Base-by-base conservation (phyloP, 1,284 basidiomycete species). In the Bondarzewia mesenterica region DNA sequence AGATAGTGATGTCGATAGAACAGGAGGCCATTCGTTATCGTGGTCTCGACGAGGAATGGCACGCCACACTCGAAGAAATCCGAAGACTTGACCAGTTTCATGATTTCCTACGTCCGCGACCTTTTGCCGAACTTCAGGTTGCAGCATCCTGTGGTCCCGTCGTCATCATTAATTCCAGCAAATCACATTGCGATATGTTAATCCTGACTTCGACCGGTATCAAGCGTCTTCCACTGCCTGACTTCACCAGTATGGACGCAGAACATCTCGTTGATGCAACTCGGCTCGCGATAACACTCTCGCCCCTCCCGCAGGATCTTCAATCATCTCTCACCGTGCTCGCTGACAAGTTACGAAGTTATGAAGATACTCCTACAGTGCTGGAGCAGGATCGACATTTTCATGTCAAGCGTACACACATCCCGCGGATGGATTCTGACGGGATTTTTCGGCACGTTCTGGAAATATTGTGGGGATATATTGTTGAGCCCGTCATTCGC, bases 61-160 rank as follows among this genome's bases (percentile, higher is more conserved):
- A 12, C 5, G 12, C 3, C 2, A n/a, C 29, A 4, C 12, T 32
- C n/a, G n/a, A 10, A 32, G 29, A 32, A n/a, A n/a, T n/a, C n/a
- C 10, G 29, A n/a, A 10, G 29, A 10, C 3, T 32, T 2, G 29
- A 32, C 14, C 43, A 57, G 51, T 18, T 51, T 57, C 50, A 27
- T 18, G n/a, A 38, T 25, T 48, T 48, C 41, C 25, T 48, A n/a
- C 21, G 16, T 10, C 47, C 41, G 4, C 22, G 32, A 27, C 29
- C 16, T 16, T n/a, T 43, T 7, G 20, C 12, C 6, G 29, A 35
- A 21, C n/a, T 32, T 4, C 26, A 26, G 14, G 7, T 14, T n/a
- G 27, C 41, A 7, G 20, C 29, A 20, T 26, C 25, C 15, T 8
- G 23, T 25, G 41, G 41, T 22, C 40, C 41, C 18, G 41, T 48